Evolutionary conservation across 768 basidiomycete species (phyloP), one percentile per base, ranked within the genome.

Genomic region (Termitomyces sp.): DNA sequence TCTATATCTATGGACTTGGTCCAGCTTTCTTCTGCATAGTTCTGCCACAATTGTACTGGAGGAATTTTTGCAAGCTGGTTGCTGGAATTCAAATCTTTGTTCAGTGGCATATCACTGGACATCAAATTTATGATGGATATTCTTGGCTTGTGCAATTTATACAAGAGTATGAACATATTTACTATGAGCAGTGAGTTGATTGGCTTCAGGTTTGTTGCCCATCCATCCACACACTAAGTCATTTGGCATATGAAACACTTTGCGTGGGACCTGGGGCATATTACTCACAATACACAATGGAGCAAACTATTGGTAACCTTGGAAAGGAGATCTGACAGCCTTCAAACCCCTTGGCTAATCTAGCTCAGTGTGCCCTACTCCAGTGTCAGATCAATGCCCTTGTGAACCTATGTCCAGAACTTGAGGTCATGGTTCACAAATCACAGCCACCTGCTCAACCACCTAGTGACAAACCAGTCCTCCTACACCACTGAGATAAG

Each of bases 161-260:
- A n/a, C n/a, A n/a, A n/a, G n/a, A n/a, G n/a, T 28, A 28, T 28
- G 28, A 28, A 28, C 2, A 28, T 28, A 28, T 28, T 28, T 28
- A 48, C 50, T 67, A 67, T 56, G 66, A 73, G 13, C 64, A 59
- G 0, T 13, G 52, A 2, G 51, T 53, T 0, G 66, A 72, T 35
- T 65, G 62, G 0, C 9, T 78, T 6, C 75, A 78, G 46, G 73
- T 78, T 45, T 46, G 73, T 8, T 38, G 64, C 1, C 75, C 70
- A 0, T 61, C 60, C n/a, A 62, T 76, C 1, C 77, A 78, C 55
- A 62, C 65, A 6, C 44, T 68, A 3, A 7, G 58, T 3, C 77
- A 78, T 56, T 24, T 73, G 5, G 66, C 62, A 1, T 20, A 55
- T 0, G 67, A 76, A 52, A 65, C 61, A 2, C 22, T 58, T 11